Evolutionary conservation across 192 early-diverging fungal species (phyloP).

Genomic region (Fimicolochytrium jonesii): DNA sequence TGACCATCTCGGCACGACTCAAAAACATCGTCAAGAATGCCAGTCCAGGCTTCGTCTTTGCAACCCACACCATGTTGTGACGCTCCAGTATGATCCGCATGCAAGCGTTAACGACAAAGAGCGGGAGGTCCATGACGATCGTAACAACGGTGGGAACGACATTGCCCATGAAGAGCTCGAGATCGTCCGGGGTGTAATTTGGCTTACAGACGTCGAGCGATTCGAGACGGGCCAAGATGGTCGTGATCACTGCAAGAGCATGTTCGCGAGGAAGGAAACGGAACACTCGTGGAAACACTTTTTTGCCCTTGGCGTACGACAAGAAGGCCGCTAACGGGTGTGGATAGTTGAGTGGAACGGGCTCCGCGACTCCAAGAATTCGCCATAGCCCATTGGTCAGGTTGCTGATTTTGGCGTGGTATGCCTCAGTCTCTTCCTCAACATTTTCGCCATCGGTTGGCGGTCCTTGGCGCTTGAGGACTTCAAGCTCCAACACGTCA

Average conservation of each 20-base stretch:
- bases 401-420: constrained; percentile 52
- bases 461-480: constrained; percentile 68
- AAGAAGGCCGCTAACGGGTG: constrained; percentile 88
- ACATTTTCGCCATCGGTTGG: constrained; percentile 48
- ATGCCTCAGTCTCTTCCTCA: constrained; percentile 33
- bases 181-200: constrained; percentile 15
- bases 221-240: constrained; percentile 44
- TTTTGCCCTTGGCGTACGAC: constrained; percentile 83
- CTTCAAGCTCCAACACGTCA: constrained; percentile 76
- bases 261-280: constrained; percentile 76
- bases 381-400: too few species aligned
- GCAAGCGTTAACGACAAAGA: constrained; percentile 75
- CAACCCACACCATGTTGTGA: constrained; percentile 84
- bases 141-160: constrained; percentile 81
- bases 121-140: constrained; percentile 76
- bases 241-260: constrained; percentile 68
- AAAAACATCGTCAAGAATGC: constrained; percentile 87
- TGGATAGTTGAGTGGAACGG: constrained; percentile 58
- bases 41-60: constrained; percentile 75
- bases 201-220: constrained; percentile 49
- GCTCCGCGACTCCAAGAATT: constrained; percentile 55
- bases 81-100: constrained; percentile 83
- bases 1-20: constrained; percentile 83
- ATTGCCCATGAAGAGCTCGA: constrained; percentile 82
- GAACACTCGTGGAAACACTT: constrained; percentile 77